Evolutionary conservation across 345 rosid genomes (phyloP).

Genomic region (Noccaea bulbosa): DNA sequence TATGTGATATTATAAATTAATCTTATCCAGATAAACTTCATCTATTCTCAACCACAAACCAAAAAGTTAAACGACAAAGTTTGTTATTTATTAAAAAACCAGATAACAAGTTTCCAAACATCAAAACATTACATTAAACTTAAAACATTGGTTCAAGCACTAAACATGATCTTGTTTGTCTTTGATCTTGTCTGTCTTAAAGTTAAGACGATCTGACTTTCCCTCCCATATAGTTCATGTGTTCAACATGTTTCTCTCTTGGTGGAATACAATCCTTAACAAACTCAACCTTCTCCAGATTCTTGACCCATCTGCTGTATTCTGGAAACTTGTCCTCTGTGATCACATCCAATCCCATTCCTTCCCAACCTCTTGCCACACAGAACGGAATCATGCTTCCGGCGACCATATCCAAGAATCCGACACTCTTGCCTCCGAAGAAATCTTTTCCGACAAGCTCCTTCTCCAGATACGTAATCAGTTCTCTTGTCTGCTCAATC

Average conservation of each 20-base stretch:
- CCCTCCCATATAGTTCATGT: conserved; percentile 29
- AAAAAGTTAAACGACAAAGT: neutral
- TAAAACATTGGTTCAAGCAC: neutral
- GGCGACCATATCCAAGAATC: conserved; percentile 46
- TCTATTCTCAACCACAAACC: neutral
- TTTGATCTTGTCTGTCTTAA: neutral
- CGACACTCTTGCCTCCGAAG: conserved; percentile 46
- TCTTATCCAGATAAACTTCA: no score
- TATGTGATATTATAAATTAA: no score
- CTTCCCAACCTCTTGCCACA: conserved; percentile 42
- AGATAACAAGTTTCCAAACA: conserved; percentile 17
- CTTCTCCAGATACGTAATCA: conserved; percentile 44
- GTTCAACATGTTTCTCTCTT: conserved; percentile 37
- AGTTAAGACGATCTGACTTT: conserved; percentile 21
- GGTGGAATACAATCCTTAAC: conserved; percentile 42
- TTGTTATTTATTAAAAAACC: neutral
- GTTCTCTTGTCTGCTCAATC: conserved; percentile 35
- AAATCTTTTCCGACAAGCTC: conserved; percentile 46
- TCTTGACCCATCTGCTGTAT: conserved; percentile 28
- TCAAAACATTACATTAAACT: neutral
- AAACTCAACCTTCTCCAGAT: conserved; percentile 29
- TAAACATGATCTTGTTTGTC: neutral
- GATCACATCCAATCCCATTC: conserved; percentile 28
- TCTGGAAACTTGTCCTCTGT: conserved; percentile 39
- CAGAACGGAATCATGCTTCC: conserved; percentile 43